Conservation (phyloP, 2,329 filamentous ascomycete genomes). For the Xylaria sp. region DNA sequence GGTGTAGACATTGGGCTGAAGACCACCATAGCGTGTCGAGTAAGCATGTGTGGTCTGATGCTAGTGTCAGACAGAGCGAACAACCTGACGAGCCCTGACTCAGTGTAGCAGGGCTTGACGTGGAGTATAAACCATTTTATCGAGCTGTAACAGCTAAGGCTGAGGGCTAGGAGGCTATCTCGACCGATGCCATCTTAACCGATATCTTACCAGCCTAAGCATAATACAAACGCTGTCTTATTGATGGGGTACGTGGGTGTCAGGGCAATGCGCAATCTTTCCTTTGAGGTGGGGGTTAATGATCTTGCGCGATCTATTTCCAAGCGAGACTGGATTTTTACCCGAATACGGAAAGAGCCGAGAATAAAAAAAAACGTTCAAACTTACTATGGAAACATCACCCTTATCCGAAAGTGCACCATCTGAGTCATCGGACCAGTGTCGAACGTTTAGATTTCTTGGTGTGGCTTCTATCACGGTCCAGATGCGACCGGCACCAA, state of each 20-base stretch:
- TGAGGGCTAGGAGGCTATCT: neutral
- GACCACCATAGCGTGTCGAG: conserved; percentile 17
- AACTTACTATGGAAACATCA: neutral
- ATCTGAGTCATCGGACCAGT: conserved; percentile 28
- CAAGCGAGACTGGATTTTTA: conserved; percentile 3
- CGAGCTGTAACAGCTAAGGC: neutral
- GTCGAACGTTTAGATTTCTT: conserved; percentile 24
- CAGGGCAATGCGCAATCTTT: neutral
- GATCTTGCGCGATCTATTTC: neutral
- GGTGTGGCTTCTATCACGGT: conserved; percentile 8
- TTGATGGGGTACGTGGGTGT: neutral
- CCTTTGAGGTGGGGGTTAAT: neutral
- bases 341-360: conserved; percentile 25
- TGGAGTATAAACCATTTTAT: neutral
- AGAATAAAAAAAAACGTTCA: neutral
- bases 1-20: conserved; percentile 15
- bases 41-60: conserved; percentile 15
- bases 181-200: neutral
- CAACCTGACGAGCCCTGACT: conserved; percentile 14
- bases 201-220: conserved; percentile 1
- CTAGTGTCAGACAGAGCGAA: neutral
- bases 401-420: conserved; percentile 2
- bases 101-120: conserved; percentile 46
- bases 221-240: neutral
- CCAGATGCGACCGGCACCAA: conserved; percentile 18